Evolutionary conservation across 2,329 filamentous ascomycete species (phyloP).

Genomic region (Penicillium sp.): DNA sequence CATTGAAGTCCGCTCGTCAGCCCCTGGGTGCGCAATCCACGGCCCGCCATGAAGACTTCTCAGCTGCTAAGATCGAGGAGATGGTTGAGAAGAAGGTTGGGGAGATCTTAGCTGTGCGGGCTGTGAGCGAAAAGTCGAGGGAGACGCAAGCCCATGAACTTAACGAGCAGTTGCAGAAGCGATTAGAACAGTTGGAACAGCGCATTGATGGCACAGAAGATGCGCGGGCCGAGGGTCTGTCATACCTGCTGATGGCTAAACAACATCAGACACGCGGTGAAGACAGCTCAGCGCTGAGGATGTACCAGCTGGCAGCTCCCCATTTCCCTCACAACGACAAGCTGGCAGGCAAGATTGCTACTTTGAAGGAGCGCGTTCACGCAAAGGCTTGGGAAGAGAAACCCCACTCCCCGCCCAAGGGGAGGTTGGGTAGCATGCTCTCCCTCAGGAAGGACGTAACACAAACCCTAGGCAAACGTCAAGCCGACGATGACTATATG

Average conservation of each 20-base stretch:
- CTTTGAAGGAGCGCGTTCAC: slow-evolving; percentile 51
- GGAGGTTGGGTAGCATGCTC: slow-evolving; percentile 32
- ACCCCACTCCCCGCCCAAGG: slow-evolving; percentile 21
- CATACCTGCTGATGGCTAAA: slow-evolving; percentile 83
- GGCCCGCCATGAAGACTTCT: slow-evolving; percentile 53
- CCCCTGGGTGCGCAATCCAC: slow-evolving; percentile 25
- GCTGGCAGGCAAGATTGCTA: slow-evolving; percentile 56
- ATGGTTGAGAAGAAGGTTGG: slow-evolving; percentile 89
- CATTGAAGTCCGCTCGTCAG: slow-evolving; percentile 49
- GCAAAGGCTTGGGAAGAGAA: slow-evolving; percentile 20
- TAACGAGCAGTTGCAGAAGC: slow-evolving; percentile 73
- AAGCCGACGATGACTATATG: slow-evolving; percentile 33
- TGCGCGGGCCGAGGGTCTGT: slow-evolving; percentile 73
- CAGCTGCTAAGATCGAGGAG: slow-evolving; percentile 76
- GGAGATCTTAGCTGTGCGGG: slow-evolving; percentile 79
- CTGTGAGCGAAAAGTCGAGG: slow-evolving; percentile 54
- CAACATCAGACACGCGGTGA: slow-evolving; percentile 85
- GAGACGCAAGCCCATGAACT: slow-evolving; percentile 52
- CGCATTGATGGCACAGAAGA: slow-evolving; percentile 79
- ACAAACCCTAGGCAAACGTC: slow-evolving; percentile 26
- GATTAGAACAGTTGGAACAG: slow-evolving; percentile 79
- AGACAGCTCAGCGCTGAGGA: slow-evolving; percentile 70
- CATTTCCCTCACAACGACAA: slow-evolving; percentile 86
- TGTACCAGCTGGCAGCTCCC: slow-evolving; percentile 80
- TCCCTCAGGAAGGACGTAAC: slow-evolving; percentile 31